Base-by-base conservation (phyloP, 2,329 filamentous ascomycete genomes). In the Aspergillus ustus region DNA sequence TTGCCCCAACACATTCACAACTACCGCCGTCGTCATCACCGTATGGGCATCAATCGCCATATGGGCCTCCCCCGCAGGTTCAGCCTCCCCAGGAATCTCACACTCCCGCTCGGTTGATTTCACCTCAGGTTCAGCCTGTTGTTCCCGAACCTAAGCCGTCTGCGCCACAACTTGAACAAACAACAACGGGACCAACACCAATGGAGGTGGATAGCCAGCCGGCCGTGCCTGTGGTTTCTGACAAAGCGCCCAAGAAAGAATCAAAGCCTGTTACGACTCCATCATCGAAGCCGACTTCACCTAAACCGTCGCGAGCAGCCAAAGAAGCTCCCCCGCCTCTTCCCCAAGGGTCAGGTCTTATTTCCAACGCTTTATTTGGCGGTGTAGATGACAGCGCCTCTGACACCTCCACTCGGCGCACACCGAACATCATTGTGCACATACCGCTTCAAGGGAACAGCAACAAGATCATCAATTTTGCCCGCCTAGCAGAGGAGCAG, bases 401-500 rank as follows among this genome's bases (percentile, higher is more conserved):
- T 77, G 66, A 68, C 19, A 48, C 55, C 7, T 50, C 81, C 77
- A 66, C 75, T 31, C 79, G 74, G 44, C 72, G 82, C 60, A 86
- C 85, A 2, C 93, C 88, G 45, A 96, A 88, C 4, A 97, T 99
- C 65, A 86, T 96, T 57, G 84, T 99, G 19, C 89, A 91, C 59
- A 89, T 99, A 60, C 88, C 91, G 0, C 84, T 99, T 44, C 86
- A 89, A 61, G 91, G 92, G 45, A 88, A 91, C 69, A 90, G 87
- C 40, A 97, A 97, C 75, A 92, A 94, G 67, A 94, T 96, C 63
- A 88, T 99, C 78, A 98, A 98, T 76, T 97, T 98, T 67, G 93
- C 94, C 71, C 91, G 92, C 49, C 84, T 98, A 77, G 95, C 96
- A 11, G 92, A 97, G 77, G 93, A 96, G 66, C 91, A 90, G 64